Percentiles rank a stretch among this genome's conserved stretches.
Evolutionary conservation across 2,329 filamentous ascomycete genomes (phyloP).

Genomic region (Chrysoporthe deuterocubensis): DNA sequence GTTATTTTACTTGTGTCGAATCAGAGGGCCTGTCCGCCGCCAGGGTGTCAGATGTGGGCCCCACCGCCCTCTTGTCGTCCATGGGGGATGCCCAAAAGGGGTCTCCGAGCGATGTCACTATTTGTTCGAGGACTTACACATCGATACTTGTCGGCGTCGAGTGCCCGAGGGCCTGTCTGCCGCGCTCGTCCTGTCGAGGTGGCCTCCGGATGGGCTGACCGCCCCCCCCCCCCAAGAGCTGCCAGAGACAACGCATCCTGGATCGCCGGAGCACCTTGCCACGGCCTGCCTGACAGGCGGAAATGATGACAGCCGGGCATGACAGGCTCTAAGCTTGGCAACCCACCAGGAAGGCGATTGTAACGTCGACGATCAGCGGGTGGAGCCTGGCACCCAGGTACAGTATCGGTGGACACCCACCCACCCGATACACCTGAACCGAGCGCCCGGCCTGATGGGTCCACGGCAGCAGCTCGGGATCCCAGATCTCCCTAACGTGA

Average conservation of each 20-base stretch:
- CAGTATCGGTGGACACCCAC: neutral
- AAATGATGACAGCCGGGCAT: slow-evolving; percentile 13
- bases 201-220: too few species aligned
- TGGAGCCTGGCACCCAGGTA: neutral
- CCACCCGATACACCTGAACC: neutral
- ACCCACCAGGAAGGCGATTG: slow-evolving; percentile 5
- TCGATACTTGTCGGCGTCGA: too few species aligned
- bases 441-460: neutral
- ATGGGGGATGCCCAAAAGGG: slow-evolving; percentile 2
- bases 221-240: too few species aligned
- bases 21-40: slow-evolving; percentile 25
- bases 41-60: slow-evolving; percentile 22
- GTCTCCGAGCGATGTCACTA: neutral
- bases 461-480: neutral
- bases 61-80: neutral
- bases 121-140: neutral
- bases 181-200: too few species aligned
- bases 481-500: neutral
- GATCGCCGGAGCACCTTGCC: neutral
- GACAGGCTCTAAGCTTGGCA: neutral
- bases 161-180: neutral
- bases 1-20: slow-evolving; percentile 33
- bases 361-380: neutral
- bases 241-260: too few species aligned
- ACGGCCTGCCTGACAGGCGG: slow-evolving; percentile 3